Percentiles rank a stretch among this genome's conserved stretches.
These are phyloP conservation scores for Yamadazyma sp. DNA, from an alignment of 805 yeast genomes.

Conservation along the genomic window DNA sequence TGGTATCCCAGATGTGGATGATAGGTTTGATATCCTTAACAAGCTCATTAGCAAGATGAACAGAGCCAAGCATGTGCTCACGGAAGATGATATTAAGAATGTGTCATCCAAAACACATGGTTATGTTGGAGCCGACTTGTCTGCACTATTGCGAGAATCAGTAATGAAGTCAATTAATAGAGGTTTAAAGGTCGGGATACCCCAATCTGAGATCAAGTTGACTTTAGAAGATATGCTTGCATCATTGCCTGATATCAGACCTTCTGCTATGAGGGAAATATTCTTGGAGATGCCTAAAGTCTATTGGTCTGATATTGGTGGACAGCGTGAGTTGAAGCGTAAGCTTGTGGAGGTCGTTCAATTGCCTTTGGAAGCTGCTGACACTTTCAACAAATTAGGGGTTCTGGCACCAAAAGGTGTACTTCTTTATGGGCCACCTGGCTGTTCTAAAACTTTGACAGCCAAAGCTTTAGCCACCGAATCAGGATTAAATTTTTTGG, in stretches of 20 bases:
- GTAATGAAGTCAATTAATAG: slow-evolving; percentile 80
- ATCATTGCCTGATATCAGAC: slow-evolving; percentile 79
- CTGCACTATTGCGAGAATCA: slow-evolving; percentile 84
- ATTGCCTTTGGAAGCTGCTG: slow-evolving; percentile 81
- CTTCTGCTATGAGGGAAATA: slow-evolving; percentile 96
- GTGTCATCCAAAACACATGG: slow-evolving; percentile 88
- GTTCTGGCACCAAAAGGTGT: slow-evolving; percentile 92
- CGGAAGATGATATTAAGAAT: slow-evolving; percentile 52
- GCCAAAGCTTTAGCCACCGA: slow-evolving; percentile 96
- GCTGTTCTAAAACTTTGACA: slow-evolving; percentile 92
- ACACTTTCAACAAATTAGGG: slow-evolving; percentile 73
- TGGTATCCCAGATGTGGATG: slow-evolving; percentile 86
- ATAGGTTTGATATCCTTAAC: slow-evolving; percentile 68
- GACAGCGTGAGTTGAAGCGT: slow-evolving; percentile 79
- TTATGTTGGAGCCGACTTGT: slow-evolving; percentile 94
- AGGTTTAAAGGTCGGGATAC: slow-evolving; percentile 37
- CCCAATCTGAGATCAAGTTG: slow-evolving; percentile 45
- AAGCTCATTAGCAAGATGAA: slow-evolving; percentile 60
- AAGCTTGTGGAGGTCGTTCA: slow-evolving; percentile 89
- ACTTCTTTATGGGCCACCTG: slow-evolving; percentile 94
- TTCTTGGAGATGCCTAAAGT: slow-evolving; percentile 93
- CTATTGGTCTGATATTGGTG: slow-evolving; percentile 93
- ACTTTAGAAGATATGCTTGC: slow-evolving; percentile 57
- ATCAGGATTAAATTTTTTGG: slow-evolving; percentile 88
- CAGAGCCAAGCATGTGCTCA: slow-evolving; percentile 44